Base-by-base conservation (phyloP, 495 filamentous ascomycete species). In the Annulohypoxylon bovei region DNA sequence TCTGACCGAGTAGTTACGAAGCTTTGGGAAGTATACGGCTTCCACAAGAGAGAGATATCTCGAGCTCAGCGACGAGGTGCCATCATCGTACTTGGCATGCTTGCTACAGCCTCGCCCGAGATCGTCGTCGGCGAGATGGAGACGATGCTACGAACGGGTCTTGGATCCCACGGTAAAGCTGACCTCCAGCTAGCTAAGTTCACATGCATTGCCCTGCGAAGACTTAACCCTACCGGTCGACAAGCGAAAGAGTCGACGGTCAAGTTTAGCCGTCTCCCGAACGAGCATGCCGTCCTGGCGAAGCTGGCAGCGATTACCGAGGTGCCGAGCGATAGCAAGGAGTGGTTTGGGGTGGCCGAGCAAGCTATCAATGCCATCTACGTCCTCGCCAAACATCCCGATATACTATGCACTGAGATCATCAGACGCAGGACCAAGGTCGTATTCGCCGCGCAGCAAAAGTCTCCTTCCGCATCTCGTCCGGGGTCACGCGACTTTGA, bases 291-390 rank as follows among this genome's bases (percentile, higher is more conserved):
- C 1, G 88, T 98, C 16, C 76, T 98, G 37, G 81, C 84, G 2
- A 89, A 89, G 69, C 86, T 99, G 7, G 92, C 93, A n/a, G 87
- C 88, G 1, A 91, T 98, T 75, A 87, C 90, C 30, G 94, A 98
- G 64, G 86, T 97, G 8, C 85, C 89, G 14, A 92, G 92, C 0
- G 90, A 97, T 44, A 95, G 90, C 77, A 95, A 96, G 76, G 95
- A 99, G 76, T 99, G 95, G 95, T 94, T 89, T 62, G 94, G 96
- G 6, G 91, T 98, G n/a, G 94, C 96, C 14, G 95, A 99, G 74
- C 96, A 99, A 78, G 94, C 95, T 16, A 93, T 98, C 73, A 90
- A 93, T 63, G 95, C 95, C 33, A 97, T 99, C 67, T 99, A 98
- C 75, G 86, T 91, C n/a, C 81, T 99, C 20, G 92, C 94, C 1